These are phyloP conservation scores for Hansenula sp. DNA, from an alignment of 1,139 yeast species.

Conservation along the genomic window DNA sequence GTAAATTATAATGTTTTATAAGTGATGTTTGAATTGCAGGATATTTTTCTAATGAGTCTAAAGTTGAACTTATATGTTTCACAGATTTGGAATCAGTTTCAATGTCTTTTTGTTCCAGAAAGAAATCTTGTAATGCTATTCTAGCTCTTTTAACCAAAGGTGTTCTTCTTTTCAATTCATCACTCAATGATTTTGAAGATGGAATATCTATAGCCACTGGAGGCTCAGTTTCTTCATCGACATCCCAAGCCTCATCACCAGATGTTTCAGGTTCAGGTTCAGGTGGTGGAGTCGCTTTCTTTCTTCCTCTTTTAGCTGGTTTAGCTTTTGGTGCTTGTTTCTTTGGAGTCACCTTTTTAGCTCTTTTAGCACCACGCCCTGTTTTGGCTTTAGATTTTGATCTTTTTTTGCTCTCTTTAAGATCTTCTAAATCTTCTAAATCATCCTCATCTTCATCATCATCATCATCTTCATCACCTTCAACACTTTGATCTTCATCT, in stretches of 20 bases:
- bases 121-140: constrained; percentile 8
- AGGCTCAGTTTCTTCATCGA: constrained; percentile 12
- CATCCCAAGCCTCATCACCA: constrained; percentile 23
- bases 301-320: constrained; percentile 1
- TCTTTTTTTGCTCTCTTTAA: constrained; percentile 10
- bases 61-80: not conserved
- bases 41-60: constrained; percentile 8
- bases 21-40: constrained; percentile 17
- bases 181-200: constrained; percentile 10
- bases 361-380: constrained; percentile 11
- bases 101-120: constrained; percentile 9
- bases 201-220: constrained; percentile 17
- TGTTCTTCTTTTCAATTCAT: constrained; percentile 13
- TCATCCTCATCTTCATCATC: constrained; percentile 17
- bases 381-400: not conserved
- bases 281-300: constrained; percentile 5
- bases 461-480: constrained; percentile 17
- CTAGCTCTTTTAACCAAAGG: constrained; percentile 15
- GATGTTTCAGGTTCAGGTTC: constrained; percentile 16
- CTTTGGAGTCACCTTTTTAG: not conserved
- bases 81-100: constrained; percentile 4
- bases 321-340: not conserved
- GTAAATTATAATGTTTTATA: constrained; percentile 25
- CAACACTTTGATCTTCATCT: constrained; percentile 21
- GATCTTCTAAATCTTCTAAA: constrained; percentile 8